A percentile compares a stretch with the other conserved stretches of the same genome.
Evolutionary conservation across 1,284 basidiomycete species (phyloP).

Genomic region (Rhodotorula sp.): DNA sequence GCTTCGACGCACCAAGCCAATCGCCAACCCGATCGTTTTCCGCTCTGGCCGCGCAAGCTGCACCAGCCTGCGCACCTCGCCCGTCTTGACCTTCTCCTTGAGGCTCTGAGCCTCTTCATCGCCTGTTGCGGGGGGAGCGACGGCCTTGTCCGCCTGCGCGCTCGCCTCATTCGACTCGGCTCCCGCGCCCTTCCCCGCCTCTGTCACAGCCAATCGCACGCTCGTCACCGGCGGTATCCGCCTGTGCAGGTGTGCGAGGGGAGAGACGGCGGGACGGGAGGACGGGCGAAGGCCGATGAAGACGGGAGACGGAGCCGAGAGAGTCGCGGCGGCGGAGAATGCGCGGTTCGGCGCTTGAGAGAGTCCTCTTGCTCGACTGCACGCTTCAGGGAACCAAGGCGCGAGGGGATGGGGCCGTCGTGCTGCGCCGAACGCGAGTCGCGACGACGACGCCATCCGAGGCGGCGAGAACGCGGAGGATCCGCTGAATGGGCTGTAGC

Average conservation of each 20-base stretch:
- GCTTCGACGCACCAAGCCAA: conserved; percentile 62
- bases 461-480: not conserved
- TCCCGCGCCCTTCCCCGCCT: not conserved
- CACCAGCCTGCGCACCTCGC: conserved; percentile 41
- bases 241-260: conserved; percentile 1
- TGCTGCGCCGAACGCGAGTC: not conserved
- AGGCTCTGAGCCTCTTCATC: not conserved
- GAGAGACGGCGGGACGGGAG: conserved; percentile 2
- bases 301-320: not conserved
- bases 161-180: not conserved
- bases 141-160: conserved; percentile 1
- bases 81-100: conserved; percentile 36
- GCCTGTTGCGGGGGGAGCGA: not conserved
- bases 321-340: not conserved
- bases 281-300: not conserved
- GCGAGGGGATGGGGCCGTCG: not conserved
- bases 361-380: not conserved
- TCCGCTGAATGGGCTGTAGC: not conserved
- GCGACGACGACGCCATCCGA: not conserved
- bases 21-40: conserved; percentile 68
- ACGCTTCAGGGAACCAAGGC: not conserved
- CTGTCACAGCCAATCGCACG: conserved; percentile 7
- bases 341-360: too few species aligned
- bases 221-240: conserved; percentile 22
- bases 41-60: conserved; percentile 75